Evolutionary conservation across 345 rosid species (phyloP), one percentile per base, ranked within the genome.

Genomic region (Combretum micranthum): DNA sequence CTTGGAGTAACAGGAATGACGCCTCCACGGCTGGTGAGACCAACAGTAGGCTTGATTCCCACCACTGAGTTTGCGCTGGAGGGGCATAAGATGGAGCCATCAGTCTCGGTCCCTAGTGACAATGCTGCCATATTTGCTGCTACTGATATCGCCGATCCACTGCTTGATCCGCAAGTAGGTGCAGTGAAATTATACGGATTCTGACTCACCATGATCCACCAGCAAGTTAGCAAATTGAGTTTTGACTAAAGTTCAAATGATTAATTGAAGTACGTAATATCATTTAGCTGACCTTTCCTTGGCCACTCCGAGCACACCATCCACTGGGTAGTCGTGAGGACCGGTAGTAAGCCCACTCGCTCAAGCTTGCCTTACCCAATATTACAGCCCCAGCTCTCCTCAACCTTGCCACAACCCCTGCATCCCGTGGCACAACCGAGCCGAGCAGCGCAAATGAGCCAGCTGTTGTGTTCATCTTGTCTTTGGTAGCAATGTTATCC

Each of bases 351-450:
- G 82, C 72, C 97, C 96, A 79, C 20, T 90, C 89, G 13, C 76
- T 85, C 64, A 85, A 42, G 72, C 94, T 85, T 37, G 89, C 86
- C 72, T 87, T 90, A 19, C 96, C 94, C 47, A 85, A 70, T 46
- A 90, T 76, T 19, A 87, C 75, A 12, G 87, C 86, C 13, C 91
- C 89, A 11, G 87, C 76, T 11, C 69, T 52, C 63, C 81, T 79
- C 23, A 87, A 60, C 65, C 75, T 79, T 39, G 37, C 64, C n/a
- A 82, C 96, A 20, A 79, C 91, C 6, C 79, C 77, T 0, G 97
- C 86, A 63, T 87, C 84, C 14, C 80, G 68, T 4, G 81, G 66
- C 59, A 87, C 89, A 0, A 82, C 64, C 0, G 87, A 90, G 14
- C 96, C 75, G 4, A 83, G 65, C 66, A 87, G 69, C 0, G 94